A percentile compares a stretch with the other conserved stretches of the same genome.
These are phyloP conservation scores for Stachybotrys elegans DNA, from an alignment of 2,329 filamentous ascomycete species.

Conservation along the genomic window DNA sequence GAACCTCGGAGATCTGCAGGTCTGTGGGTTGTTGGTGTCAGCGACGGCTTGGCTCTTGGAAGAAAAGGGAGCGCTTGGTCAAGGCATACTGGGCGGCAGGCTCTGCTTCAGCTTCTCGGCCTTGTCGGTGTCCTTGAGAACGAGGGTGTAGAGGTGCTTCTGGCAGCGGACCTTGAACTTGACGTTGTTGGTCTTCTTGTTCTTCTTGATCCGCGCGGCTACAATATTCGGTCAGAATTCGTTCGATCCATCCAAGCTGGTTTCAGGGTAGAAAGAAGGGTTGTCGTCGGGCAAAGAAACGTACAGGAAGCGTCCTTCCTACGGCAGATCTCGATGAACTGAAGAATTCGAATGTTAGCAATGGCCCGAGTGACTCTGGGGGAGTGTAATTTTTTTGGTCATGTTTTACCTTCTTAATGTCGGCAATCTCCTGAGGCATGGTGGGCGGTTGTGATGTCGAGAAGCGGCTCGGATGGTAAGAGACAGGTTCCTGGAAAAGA, in stretches of 20 bases:
- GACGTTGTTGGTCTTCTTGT: conserved; percentile 82
- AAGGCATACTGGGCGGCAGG: conserved; percentile 84
- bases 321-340: conserved; percentile 99
- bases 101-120: conserved; percentile 99
- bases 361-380: conserved; percentile 98
- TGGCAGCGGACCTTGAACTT: conserved; percentile 99
- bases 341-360: conserved; percentile 89
- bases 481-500: conserved; percentile 12
- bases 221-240: conserved; percentile 24
- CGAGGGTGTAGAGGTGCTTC: conserved; percentile 93
- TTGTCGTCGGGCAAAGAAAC: no score
- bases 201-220: conserved; percentile 96
- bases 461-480: conserved; percentile 17
- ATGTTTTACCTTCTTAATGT: conserved; percentile 94
- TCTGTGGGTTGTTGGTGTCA: conserved; percentile 26
- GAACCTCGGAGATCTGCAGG: conserved; percentile 48
- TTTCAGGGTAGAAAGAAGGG: no score
- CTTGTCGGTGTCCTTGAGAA: conserved; percentile 98
- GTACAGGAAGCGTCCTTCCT: conserved; percentile 99
- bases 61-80: not conserved
- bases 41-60: not conserved
- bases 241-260: conserved; percentile 5
- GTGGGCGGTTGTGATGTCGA: conserved; percentile 53
- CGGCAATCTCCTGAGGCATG: conserved; percentile 97
- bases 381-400: conserved; percentile 41